A percentile compares a stretch with the other conserved stretches of the same genome.
Evolutionary conservation across 2,329 filamentous ascomycete species (phyloP).

Genomic region (Alternaria angustiovoidea): DNA sequence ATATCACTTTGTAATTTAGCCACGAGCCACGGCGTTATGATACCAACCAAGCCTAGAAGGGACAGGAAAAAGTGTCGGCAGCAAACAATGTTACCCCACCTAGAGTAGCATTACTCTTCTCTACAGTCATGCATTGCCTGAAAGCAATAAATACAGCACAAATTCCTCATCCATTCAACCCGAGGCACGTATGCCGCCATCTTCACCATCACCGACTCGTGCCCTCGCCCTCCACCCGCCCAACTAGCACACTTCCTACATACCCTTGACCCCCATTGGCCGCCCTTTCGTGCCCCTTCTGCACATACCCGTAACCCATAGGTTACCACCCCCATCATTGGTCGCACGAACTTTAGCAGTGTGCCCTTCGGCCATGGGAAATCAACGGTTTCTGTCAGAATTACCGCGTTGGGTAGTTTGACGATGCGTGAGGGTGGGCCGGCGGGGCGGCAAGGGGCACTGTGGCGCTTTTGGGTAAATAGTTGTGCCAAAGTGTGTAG

Average conservation of each 20-base stretch:
- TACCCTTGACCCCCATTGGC: conserved; percentile 17
- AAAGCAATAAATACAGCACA: background rate
- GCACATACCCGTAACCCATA: conserved; percentile 7
- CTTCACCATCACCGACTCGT: conserved; percentile 1
- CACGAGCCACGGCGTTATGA: conserved; percentile 6
- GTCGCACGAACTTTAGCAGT: conserved; percentile 9
- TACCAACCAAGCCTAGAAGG: background rate
- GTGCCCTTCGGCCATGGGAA: conserved; percentile 21
- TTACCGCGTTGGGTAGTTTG: conserved; percentile 10
- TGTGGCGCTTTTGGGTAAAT: background rate
- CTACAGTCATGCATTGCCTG: background rate
- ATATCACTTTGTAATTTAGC: conserved; percentile 62
- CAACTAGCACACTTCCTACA: conserved; percentile 18
- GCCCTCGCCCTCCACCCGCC: conserved; percentile 2
- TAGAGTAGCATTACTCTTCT: background rate
- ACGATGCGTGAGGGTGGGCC: conserved; percentile 1
- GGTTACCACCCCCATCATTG: conserved; percentile 10
- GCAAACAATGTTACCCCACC: background rate
- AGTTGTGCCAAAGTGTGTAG: background rate
- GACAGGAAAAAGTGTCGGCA: background rate
- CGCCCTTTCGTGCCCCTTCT: conserved; percentile 4
- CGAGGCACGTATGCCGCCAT: background rate
- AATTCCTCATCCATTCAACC: background rate
- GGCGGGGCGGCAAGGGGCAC: background rate
- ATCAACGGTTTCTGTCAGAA: conserved; percentile 9